phyloP scores from a whole-genome alignment of 164 flowering plant species.

The Aristolochia contorta region DNA sequence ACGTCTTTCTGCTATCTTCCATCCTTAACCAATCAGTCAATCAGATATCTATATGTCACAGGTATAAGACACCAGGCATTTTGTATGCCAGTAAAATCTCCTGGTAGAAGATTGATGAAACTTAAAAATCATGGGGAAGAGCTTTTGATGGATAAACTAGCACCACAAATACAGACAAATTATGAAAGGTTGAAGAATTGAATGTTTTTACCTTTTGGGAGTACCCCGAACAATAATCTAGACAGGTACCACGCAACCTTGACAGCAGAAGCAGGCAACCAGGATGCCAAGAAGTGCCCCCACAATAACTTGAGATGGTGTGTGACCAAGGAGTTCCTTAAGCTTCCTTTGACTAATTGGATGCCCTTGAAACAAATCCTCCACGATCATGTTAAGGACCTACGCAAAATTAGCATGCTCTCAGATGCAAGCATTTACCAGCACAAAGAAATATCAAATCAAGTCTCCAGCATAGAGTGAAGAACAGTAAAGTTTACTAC shows the following conservation, averaged over 20 bases:
- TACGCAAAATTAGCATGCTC: conserved; percentile 11
- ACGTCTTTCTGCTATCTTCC: too few relatives aligned
- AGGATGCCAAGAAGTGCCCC: conserved; percentile 82
- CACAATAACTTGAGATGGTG: conserved; percentile 84
- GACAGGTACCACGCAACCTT: conserved; percentile 30
- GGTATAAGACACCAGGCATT: too few relatives aligned
- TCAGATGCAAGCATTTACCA: neutral
- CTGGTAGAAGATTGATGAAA: too few relatives aligned
- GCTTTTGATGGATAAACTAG: too few relatives aligned
- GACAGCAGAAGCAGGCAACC: conserved; percentile 70
- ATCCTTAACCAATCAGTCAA: too few relatives aligned
- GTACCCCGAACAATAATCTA: conserved; percentile 4
- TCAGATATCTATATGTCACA: too few relatives aligned
- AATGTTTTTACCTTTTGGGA: too few relatives aligned
- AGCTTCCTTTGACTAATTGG: conserved; percentile 91
- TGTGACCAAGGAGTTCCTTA: conserved; percentile 93
- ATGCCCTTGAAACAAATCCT: conserved; percentile 86
- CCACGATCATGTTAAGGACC: conserved; percentile 85
- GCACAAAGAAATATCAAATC: neutral
- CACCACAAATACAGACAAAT: too few relatives aligned
- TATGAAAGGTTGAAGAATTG: too few relatives aligned
- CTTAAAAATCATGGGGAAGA: too few relatives aligned
- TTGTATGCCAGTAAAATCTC: too few relatives aligned
- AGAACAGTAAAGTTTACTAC: too few relatives aligned
- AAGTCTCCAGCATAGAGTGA: neutral